These are phyloP conservation scores for Triticum aestivum DNA, from an alignment of 176 grass and related monocot species.

Conservation along the genomic window DNA sequence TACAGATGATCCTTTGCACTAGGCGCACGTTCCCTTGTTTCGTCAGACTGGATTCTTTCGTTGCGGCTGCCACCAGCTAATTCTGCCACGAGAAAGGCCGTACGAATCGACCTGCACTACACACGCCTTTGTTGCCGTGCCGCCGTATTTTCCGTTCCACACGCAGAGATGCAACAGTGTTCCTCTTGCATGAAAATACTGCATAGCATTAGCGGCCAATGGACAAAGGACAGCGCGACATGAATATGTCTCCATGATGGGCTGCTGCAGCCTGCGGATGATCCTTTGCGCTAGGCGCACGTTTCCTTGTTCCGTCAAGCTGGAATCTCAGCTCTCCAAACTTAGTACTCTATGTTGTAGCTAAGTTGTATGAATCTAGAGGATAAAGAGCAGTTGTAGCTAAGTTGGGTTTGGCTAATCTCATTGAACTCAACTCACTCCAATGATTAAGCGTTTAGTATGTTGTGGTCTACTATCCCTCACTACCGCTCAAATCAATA, in stretches of 20 bases:
- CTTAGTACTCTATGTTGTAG: no score
- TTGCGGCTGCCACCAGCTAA: no score
- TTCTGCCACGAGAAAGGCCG: no score
- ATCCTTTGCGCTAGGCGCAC: not conserved
- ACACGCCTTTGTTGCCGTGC: no score
- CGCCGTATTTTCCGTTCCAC: not conserved
- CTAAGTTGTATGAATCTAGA: no score
- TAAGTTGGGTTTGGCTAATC: constrained; percentile 34
- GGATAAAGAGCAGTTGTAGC: not conserved
- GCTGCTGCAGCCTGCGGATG: not conserved
- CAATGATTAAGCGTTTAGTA: constrained; percentile 17
- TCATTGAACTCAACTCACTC: constrained; percentile 5
- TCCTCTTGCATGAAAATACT: not conserved
- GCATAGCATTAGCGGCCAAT: not conserved
- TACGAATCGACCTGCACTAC: no score
- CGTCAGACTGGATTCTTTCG: no score
- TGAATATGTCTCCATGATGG: not conserved
- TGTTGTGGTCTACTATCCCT: constrained; percentile 28
- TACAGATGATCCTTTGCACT: not conserved
- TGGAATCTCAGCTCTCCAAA: not conserved
- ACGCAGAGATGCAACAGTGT: not conserved
- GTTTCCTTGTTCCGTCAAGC: not conserved
- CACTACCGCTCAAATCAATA: not conserved
- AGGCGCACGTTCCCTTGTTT: not conserved
- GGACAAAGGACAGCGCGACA: not conserved